phyloP scores from a whole-genome alignment of 1,284 basidiomycete species.

The Melampsora occidentalis region DNA sequence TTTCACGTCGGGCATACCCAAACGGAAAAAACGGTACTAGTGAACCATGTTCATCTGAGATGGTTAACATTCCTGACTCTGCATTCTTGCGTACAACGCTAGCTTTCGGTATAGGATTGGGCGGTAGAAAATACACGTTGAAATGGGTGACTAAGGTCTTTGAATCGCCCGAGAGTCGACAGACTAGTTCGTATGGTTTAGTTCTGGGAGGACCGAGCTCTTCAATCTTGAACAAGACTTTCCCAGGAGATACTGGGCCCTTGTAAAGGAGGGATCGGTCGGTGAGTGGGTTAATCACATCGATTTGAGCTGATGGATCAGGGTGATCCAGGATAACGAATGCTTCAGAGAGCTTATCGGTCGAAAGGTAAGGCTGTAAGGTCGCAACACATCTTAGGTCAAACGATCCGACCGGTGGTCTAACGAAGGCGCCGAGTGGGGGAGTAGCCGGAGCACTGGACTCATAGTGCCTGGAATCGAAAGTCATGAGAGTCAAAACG shows the following conservation, averaged over 20 bases:
- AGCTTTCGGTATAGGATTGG: background rate
- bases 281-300: background rate
- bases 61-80: slow-evolving; percentile 29
- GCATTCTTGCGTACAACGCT: slow-evolving; percentile 22
- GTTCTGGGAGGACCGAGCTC: background rate
- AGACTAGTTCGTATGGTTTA: background rate
- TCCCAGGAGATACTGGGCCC: background rate
- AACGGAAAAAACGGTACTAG: slow-evolving; percentile 31
- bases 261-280: background rate
- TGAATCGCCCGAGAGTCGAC: background rate
- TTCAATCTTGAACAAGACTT: background rate
- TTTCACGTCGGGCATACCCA: slow-evolving; percentile 16
- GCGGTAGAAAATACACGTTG: slow-evolving; percentile 15
- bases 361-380: slow-evolving; percentile 1
- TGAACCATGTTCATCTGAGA: slow-evolving; percentile 12
- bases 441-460: background rate
- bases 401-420: background rate
- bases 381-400: background rate
- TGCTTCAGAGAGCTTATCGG: background rate
- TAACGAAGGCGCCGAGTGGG: background rate
- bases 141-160: background rate
- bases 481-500: background rate
- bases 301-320: slow-evolving; percentile 3
- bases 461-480: background rate
- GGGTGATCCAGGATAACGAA: background rate